phyloP scores from a whole-genome alignment of 139 green algal genomes.

The Chlorella sp. region DNA sequence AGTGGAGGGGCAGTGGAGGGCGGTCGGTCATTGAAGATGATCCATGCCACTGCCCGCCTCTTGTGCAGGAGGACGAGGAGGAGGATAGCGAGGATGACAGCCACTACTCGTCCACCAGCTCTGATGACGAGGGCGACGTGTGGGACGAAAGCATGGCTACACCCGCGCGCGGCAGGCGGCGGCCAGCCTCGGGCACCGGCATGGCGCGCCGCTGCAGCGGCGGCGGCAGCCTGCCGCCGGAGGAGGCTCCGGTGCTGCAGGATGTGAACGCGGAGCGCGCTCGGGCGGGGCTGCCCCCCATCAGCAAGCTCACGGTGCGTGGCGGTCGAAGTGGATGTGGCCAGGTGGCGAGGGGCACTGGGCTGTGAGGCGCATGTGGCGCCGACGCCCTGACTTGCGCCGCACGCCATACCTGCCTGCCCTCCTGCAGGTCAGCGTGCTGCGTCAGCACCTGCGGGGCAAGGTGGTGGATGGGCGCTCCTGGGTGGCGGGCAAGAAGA shows the following conservation, averaged over 20 bases:
- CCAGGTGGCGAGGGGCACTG: too few species aligned
- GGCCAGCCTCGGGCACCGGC: not conserved
- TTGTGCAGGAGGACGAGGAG: constrained; percentile 51
- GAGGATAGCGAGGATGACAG: constrained; percentile 27
- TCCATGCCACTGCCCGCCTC: not conserved
- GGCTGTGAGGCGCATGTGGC: not conserved
- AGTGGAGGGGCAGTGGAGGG: too few species aligned
- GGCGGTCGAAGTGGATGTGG: not conserved
- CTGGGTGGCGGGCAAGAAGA: constrained; percentile 50
- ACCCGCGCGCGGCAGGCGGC: constrained; percentile 14
- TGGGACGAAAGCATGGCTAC: constrained; percentile 57
- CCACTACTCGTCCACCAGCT: constrained; percentile 21
- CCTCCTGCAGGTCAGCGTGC: constrained; percentile 22
- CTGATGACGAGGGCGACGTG: constrained; percentile 36
- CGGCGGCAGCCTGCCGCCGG: not conserved
- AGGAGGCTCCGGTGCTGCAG: constrained; percentile 49
- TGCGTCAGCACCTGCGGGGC: constrained; percentile 48
- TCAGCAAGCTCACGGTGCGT: constrained; percentile 58
- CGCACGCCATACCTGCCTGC: not conserved
- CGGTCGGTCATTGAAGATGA: not conserved
- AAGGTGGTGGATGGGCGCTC: constrained; percentile 35
- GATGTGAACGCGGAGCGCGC: constrained; percentile 50
- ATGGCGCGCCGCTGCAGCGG: not conserved
- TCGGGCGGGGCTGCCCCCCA: constrained; percentile 16
- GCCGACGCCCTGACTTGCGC: not conserved